Evolutionary conservation across 331 rosid species (phyloP), one percentile per base, ranked within the genome.

Genomic region (Rosa hybrid): DNA sequence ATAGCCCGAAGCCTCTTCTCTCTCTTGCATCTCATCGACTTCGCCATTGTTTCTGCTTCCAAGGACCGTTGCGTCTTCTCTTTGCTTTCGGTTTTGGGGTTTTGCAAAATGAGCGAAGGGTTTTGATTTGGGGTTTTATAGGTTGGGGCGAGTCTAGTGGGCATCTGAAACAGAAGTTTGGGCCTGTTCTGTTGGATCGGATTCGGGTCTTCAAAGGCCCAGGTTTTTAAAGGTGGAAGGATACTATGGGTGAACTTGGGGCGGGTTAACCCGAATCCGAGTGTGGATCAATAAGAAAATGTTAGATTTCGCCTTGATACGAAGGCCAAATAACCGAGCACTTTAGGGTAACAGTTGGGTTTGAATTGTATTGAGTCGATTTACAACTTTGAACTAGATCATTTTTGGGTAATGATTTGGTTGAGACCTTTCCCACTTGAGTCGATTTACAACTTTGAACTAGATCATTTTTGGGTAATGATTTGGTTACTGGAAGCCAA

Each of bases 1-100:
- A 95, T 89, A 34, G 99, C 98, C 57, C 96, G 86, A 44, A 95
- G 88, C 85, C 99, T 91, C 94, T 93, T 95, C 89, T 82, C 92
- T 78, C 81, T 88, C 94, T 95, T 95, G 21, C 93, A 95, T 80
- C 99, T 82, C 89, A 95, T 60, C 5, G 99, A 95, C 82, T 95
- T 95, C 68, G 94, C 99, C 99, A 95, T 93, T 39, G 63, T 78
- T 4, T 45, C 77, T n/a, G 64, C 65, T n/a, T 54, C 60, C 23
- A 0, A 18, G 59, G 1, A 4, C 56, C 67, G 72, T 70, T 54
- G 44, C 41, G 48, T 9, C 4, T 16, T 5, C 38, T 4, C 18
- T 34, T 49, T 76, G 1, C 12, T 10, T 23, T 46, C 14, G 38
- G 75, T 12, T 7, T 76, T 76, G 57, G 81, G 84, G 84, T 45